A percentile compares a stretch with the other conserved stretches of the same genome.
Evolutionary conservation across 2,329 filamentous ascomycete species (phyloP).

Genomic region (Microascus cirrosus): DNA sequence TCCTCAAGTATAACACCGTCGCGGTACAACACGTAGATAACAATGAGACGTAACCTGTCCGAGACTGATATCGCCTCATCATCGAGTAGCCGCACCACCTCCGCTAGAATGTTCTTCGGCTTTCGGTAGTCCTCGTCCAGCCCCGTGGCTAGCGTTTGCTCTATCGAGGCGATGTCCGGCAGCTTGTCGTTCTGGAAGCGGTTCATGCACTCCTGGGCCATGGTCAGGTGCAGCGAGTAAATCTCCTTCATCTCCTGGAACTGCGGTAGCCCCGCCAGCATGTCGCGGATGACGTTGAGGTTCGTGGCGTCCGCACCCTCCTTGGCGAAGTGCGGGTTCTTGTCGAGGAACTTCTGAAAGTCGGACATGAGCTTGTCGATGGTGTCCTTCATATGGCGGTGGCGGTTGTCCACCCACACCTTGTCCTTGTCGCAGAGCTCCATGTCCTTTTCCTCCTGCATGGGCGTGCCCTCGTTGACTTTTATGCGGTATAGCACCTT

Average conservation of each 20-base stretch:
- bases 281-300: conserved; percentile 88
- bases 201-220: conserved; percentile 97
- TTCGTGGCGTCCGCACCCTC: conserved; percentile 58
- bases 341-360: conserved; percentile 81
- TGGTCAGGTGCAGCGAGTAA: conserved; percentile 87
- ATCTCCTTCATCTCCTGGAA: conserved; percentile 94
- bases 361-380: conserved; percentile 88
- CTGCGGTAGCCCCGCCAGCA: conserved; percentile 88
- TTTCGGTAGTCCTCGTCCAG: conserved; percentile 87
- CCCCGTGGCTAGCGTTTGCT: conserved; percentile 86
- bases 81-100: conserved; percentile 79
- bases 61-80: conserved; percentile 60
- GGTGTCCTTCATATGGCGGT: conserved; percentile 96
- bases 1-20: conserved; percentile 79
- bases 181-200: conserved; percentile 79
- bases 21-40: conserved; percentile 76
- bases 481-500: conserved; percentile 77
- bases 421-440: conserved; percentile 84
- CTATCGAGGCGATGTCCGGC: conserved; percentile 73
- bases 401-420: conserved; percentile 90
- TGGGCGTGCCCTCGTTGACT: conserved; percentile 60
- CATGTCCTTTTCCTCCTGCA: conserved; percentile 77
- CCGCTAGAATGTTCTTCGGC: conserved; percentile 78
- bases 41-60: conserved; percentile 75
- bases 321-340: conserved; percentile 87